Percentiles rank a stretch among this genome's conserved stretches.
Evolutionary conservation across 805 yeast genomes (phyloP).

Genomic region (Zygosaccharomyces pseudorouxii): DNA sequence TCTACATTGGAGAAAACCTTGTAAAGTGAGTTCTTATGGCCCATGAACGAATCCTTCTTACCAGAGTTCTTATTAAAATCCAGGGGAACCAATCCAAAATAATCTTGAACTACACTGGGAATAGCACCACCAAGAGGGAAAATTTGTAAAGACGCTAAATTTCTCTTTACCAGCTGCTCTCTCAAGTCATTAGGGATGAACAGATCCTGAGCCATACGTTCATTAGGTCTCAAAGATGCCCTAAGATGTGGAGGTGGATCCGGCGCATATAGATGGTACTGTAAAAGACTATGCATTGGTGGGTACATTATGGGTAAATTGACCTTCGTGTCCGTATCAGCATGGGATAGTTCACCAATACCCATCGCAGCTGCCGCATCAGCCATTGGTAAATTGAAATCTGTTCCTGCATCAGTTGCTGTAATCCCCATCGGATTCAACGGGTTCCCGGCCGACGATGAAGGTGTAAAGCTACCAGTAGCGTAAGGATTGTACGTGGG

Average conservation of each 20-base stretch:
- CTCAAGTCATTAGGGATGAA: slow-evolving; percentile 72
- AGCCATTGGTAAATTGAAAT: slow-evolving; percentile 5
- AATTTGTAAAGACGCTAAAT: slow-evolving; percentile 74
- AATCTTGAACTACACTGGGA: slow-evolving; percentile 74
- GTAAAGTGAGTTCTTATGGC: slow-evolving; percentile 58
- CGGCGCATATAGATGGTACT: slow-evolving; percentile 88
- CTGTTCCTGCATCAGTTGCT: slow-evolving; percentile 4
- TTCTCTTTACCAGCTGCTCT: slow-evolving; percentile 63
- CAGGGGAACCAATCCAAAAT: slow-evolving; percentile 81
- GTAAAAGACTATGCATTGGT: slow-evolving; percentile 43
- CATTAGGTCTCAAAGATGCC: slow-evolving; percentile 60
- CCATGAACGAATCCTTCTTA: slow-evolving; percentile 38
- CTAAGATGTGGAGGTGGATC: slow-evolving; percentile 71
- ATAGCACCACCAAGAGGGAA: slow-evolving; percentile 41
- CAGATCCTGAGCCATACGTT: slow-evolving; percentile 61
- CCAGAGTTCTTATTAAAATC: slow-evolving; percentile 46
- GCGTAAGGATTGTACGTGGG: slow-evolving; percentile 34
- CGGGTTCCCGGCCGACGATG: slow-evolving; percentile 25
- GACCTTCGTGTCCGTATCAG: slow-evolving; percentile 9
- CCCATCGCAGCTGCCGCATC: slow-evolving; percentile 2
- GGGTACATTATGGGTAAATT: slow-evolving; percentile 37
- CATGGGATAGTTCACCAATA: slow-evolving; percentile 1
- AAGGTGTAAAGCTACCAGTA: slow-evolving; percentile 29
- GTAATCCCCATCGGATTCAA: slow-evolving; percentile 9
- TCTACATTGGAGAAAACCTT: slow-evolving; percentile 76